A percentile compares a stretch with the other conserved stretches of the same genome.
Evolutionary conservation across 1,139 yeast species (phyloP).

Genomic region (Debaryomyces robertsiae): DNA sequence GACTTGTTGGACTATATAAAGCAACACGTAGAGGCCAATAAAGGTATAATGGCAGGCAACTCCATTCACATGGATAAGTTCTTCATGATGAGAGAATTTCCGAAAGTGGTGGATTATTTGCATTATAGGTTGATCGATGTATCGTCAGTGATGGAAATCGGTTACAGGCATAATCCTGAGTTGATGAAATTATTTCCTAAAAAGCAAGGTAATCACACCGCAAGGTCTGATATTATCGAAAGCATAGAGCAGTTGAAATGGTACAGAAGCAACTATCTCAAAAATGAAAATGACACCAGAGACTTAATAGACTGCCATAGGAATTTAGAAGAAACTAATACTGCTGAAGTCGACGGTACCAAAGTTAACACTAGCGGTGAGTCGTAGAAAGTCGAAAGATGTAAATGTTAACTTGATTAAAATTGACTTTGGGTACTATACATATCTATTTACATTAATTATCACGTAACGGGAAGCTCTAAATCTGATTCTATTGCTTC

Average conservation of each 20-base stretch:
- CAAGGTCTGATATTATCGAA: conserved; percentile 83
- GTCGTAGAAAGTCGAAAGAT: too few relatives aligned
- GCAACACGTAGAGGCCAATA: conserved; percentile 51
- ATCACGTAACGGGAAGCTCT: conserved; percentile 8
- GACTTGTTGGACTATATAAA: conserved; percentile 66
- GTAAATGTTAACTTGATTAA: background rate
- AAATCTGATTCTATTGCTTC: conserved; percentile 34
- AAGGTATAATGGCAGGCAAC: conserved; percentile 85
- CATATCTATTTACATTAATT: background rate
- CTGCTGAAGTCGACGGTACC: background rate
- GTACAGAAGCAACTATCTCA: conserved; percentile 69
- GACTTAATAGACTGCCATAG: conserved; percentile 16
- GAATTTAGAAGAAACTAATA: conserved; percentile 5
- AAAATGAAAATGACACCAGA: conserved; percentile 26
- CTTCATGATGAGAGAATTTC: conserved; percentile 84
- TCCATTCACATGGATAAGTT: conserved; percentile 89
- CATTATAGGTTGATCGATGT: conserved; percentile 91
- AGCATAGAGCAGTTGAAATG: conserved; percentile 82
- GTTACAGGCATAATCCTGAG: conserved; percentile 71
- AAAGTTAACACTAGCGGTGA: background rate
- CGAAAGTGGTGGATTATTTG: conserved; percentile 67
- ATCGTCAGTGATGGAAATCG: conserved; percentile 77
- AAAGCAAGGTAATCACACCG: conserved; percentile 77
- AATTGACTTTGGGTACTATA: conserved; percentile 1
- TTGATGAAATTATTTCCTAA: conserved; percentile 60